Conservation (phyloP, 345 rosid genomes). For the Ceriops tagal region DNA sequence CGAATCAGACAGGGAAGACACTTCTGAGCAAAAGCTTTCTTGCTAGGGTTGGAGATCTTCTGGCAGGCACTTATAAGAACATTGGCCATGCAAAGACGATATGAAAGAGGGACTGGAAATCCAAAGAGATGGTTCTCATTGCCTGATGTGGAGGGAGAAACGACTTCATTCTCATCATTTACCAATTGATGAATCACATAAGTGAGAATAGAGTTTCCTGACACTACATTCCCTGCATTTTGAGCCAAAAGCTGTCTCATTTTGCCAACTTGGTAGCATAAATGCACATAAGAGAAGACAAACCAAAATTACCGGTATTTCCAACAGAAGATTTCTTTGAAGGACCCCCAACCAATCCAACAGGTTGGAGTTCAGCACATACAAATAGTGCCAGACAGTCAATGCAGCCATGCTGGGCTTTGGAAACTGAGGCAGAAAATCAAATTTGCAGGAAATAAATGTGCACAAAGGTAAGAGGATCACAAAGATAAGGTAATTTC, state of each 20-base stretch:
- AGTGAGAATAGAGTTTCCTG: slow-evolving; percentile 35
- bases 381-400: slow-evolving; percentile 81
- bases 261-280: background rate
- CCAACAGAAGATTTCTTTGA: slow-evolving; percentile 19
- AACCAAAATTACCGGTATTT: slow-evolving; percentile 35
- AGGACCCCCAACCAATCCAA: slow-evolving; percentile 31
- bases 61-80: slow-evolving; percentile 82
- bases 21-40: slow-evolving; percentile 49
- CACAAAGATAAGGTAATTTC: slow-evolving; percentile 10
- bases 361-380: slow-evolving; percentile 66
- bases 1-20: slow-evolving; percentile 50
- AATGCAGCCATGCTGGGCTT: slow-evolving; percentile 93
- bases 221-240: slow-evolving; percentile 40
- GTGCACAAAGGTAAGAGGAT: slow-evolving; percentile 1
- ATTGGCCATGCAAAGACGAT: slow-evolving; percentile 86
- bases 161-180: slow-evolving; percentile 33
- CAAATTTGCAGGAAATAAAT: slow-evolving; percentile 10
- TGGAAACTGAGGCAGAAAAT: slow-evolving; percentile 50
- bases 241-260: slow-evolving; percentile 20
- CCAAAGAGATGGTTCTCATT: slow-evolving; percentile 25
- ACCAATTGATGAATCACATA: slow-evolving; percentile 48
- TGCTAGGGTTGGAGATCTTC: slow-evolving; percentile 56
- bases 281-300: slow-evolving; percentile 13
- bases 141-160: slow-evolving; percentile 20
- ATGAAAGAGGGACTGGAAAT: slow-evolving; percentile 35